phyloP scores from a whole-genome alignment of 2,329 filamentous ascomycete genomes.

The Aschersonia sp. region DNA sequence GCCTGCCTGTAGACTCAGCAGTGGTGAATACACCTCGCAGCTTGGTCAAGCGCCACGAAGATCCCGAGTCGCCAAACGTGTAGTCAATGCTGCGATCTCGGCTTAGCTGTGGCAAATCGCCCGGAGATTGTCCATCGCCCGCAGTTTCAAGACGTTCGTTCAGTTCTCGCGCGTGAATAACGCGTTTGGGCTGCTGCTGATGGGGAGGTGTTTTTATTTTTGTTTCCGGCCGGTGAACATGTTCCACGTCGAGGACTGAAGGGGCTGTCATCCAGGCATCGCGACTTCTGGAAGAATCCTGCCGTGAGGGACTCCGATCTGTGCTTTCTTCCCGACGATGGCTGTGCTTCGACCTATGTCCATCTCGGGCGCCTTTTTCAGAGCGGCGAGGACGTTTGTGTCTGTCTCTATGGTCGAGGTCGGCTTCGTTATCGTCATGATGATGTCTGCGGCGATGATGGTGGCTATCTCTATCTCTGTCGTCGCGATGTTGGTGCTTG shows the following conservation, averaged over 20 bases:
- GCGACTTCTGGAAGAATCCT: constrained; percentile 22
- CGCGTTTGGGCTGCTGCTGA: constrained; percentile 51
- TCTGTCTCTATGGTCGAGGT: constrained; percentile 31
- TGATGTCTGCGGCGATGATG: constrained; percentile 17
- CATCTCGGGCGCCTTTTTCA: constrained; percentile 26
- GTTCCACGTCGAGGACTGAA: constrained; percentile 70
- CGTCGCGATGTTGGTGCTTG: constrained; percentile 35
- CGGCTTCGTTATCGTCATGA: constrained; percentile 13
- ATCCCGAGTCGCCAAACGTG: constrained; percentile 76
- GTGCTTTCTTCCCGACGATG: constrained; percentile 11
- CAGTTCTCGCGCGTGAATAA: constrained; percentile 67
- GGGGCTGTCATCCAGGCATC: constrained; percentile 95
- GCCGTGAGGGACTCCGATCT: not conserved
- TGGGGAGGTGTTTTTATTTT: constrained; percentile 37
- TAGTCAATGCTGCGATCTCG: constrained; percentile 52
- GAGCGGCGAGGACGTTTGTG: constrained; percentile 46
- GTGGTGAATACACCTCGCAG: constrained; percentile 71
- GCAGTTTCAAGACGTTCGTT: constrained; percentile 51
- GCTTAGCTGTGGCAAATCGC: constrained; percentile 12
- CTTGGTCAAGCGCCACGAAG: constrained; percentile 93
- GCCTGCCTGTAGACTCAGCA: constrained; percentile 56
- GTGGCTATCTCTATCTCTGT: constrained; percentile 15
- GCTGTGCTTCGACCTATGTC: constrained; percentile 11
- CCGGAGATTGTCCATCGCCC: constrained; percentile 26
- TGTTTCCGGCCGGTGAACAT: constrained; percentile 45